These are phyloP conservation scores for Kuraishia molischiana DNA, from an alignment of 805 yeast species.

Conservation along the genomic window DNA sequence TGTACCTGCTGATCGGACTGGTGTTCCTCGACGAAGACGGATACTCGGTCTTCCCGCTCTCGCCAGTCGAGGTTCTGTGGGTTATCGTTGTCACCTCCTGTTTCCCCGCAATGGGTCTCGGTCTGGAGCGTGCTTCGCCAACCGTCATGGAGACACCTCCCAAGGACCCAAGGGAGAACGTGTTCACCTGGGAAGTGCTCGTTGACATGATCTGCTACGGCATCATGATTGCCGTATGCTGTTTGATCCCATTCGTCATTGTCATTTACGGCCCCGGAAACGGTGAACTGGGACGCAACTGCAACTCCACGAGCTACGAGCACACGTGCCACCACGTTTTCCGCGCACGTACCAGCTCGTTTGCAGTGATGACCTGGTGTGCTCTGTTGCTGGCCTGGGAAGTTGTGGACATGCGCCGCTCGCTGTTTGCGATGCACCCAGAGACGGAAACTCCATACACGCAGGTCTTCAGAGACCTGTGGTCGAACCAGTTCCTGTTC, in stretches of 20 bases:
- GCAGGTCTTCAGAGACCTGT: conserved; percentile 54
- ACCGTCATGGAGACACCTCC: conserved; percentile 61
- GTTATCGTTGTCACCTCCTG: conserved; percentile 70
- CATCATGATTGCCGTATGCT: conserved; percentile 58
- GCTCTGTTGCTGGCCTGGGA: conserved; percentile 79
- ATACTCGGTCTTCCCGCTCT: conserved; percentile 70
- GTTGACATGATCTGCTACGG: conserved; percentile 69
- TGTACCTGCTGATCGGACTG: conserved; percentile 61
- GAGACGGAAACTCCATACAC: conserved; percentile 50
- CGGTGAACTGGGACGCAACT: conserved; percentile 54
- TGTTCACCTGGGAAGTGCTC: conserved; percentile 59
- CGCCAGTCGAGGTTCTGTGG: conserved; percentile 78
- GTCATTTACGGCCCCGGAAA: conserved; percentile 58
- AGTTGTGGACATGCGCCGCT: conserved; percentile 61
- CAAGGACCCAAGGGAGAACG: conserved; percentile 39
- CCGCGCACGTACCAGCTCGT: conserved; percentile 67
- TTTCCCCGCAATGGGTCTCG: conserved; percentile 80
- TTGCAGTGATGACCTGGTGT: conserved; percentile 82
- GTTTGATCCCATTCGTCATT: conserved; percentile 56
- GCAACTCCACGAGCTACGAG: conserved; percentile 39
- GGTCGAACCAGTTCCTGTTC: conserved; percentile 68
- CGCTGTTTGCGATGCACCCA: conserved; percentile 64
- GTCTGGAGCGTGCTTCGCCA: conserved; percentile 54
- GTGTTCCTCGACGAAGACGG: conserved; percentile 56
- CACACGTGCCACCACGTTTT: conserved; percentile 52